Base-by-base conservation (phyloP, 805 yeast species). In the Myxozyma kluyveri region DNA sequence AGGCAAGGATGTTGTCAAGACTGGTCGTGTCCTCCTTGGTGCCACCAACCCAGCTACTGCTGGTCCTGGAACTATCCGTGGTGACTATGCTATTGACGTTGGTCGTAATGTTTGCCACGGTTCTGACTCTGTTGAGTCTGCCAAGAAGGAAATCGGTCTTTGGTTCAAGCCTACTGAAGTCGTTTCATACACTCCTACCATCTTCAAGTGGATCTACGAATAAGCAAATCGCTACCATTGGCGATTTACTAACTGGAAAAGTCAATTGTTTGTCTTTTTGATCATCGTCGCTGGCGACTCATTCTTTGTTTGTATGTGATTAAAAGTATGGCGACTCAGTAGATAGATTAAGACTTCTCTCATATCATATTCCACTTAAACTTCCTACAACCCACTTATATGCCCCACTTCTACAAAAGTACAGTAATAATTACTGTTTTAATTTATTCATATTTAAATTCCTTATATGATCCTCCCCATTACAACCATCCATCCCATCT, bases 91-190 rank as follows among this genome's bases (percentile, higher is more conserved):
- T 73, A 78, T 93, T 68, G 99, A 93, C 77, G 88, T 87, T 82
- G 99, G 99, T 73, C 89, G 99, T 85, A 93, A 93, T 83, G 96
- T 93, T 69, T 80, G 86, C 74, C 99, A 93, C 82, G 99, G 99
- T 75, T 91, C 98, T 65, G 99, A 93, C 82, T 89, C 98, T 61
- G 99, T 93, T 69, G 99, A 91, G 79, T 79, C 84, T 66, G 99
- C 99, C 69, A 75, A 88, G 75, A 87, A 86, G 81, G 99, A 93
- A 82, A 93, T 93, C 66, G 83, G 71, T 65, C 81, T 93, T 70
- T 93, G 99, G 99, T 93, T 93, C 90, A 88, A 88, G 84, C 80
- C 83, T 75, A 96, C 89, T 75, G 99, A 93, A 81, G 77, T 93
- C 68, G 86, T 83, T 69, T 87, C 84, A 67, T 93, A 89, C 93